A percentile compares a stretch with the other conserved stretches of the same genome.
These are phyloP conservation scores for Dillenia turbinata DNA, from an alignment of 164 flowering plant species.

Conservation along the genomic window DNA sequence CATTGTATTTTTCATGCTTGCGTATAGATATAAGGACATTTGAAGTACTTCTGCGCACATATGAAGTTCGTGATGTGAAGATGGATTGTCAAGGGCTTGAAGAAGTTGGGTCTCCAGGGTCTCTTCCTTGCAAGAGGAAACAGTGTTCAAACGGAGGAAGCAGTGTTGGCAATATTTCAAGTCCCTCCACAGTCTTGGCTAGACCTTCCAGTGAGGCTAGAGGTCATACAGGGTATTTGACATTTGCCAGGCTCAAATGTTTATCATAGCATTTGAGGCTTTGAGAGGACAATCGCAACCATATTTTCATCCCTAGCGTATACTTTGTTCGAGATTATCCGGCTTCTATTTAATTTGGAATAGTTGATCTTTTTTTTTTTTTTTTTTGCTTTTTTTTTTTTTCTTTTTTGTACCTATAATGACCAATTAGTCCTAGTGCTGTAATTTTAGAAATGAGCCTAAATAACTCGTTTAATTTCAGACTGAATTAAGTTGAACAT, in stretches of 20 bases:
- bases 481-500: no score
- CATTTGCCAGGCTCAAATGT: conserved; percentile 86
- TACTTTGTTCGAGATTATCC: no score
- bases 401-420: no score
- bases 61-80: conserved; percentile 69
- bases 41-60: conserved; percentile 84
- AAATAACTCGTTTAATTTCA: no score
- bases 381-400: no score
- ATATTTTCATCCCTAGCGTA: no score
- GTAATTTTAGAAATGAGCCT: no score
- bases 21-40: conserved; percentile 80
- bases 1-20: conserved; percentile 2
- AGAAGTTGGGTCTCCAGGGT: conserved; percentile 22
- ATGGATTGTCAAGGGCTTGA: conserved; percentile 23
- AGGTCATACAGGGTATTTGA: conserved; percentile 94
- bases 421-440: no score
- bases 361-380: no score
- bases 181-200: conserved; percentile 39
- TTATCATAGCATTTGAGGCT: not conserved
- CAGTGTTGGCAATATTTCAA: conserved; percentile 23
- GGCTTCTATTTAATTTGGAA: no score
- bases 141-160: conserved; percentile 38
- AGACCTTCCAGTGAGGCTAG: conserved; percentile 62
- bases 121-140: conserved; percentile 63
- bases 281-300: no score